Conservation (phyloP, 2,329 filamentous ascomycete genomes). For the Colletotrichum musicola region DNA sequence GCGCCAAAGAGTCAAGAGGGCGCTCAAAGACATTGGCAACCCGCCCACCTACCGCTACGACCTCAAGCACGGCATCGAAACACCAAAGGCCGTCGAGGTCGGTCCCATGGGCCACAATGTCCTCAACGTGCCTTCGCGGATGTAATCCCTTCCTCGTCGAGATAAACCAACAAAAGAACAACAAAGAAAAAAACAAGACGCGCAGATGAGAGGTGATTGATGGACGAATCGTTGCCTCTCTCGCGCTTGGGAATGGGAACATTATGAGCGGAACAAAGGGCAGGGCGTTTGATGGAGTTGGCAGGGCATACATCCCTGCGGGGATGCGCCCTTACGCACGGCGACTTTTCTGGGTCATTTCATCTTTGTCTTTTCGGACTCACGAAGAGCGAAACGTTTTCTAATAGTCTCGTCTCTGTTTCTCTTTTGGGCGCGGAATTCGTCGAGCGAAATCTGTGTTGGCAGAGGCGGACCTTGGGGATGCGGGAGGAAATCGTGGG, state of each 20-base stretch:
- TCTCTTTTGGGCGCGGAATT: neutral
- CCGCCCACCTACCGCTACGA: constrained; percentile 36
- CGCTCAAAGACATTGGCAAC: constrained; percentile 27
- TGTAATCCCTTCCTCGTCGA: neutral
- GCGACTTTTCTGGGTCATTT: constrained; percentile 11
- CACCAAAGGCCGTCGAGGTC: constrained; percentile 11
- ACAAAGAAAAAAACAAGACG: too few relatives aligned
- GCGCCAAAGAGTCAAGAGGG: constrained; percentile 30
- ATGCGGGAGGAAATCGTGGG: neutral
- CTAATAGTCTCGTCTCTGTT: neutral
- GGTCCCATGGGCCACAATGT: constrained; percentile 31
- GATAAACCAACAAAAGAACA: neutral
- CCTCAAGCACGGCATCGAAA: constrained; percentile 33
- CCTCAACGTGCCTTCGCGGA: constrained; percentile 33
- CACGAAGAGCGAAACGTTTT: neutral
- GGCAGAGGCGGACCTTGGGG: constrained; percentile 18
- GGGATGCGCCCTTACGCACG: neutral
- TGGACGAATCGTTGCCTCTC: neutral
- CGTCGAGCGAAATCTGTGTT: neutral
- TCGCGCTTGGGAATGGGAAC: neutral
- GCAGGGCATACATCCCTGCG: neutral
- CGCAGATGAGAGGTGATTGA: too few relatives aligned
- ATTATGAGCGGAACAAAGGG: constrained; percentile 15
- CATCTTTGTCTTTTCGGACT: neutral
- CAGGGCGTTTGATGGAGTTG: constrained; percentile 19